These are phyloP conservation scores for Pichia sp. DNA, from an alignment of 1,139 yeast genomes.

Conservation along the genomic window DNA sequence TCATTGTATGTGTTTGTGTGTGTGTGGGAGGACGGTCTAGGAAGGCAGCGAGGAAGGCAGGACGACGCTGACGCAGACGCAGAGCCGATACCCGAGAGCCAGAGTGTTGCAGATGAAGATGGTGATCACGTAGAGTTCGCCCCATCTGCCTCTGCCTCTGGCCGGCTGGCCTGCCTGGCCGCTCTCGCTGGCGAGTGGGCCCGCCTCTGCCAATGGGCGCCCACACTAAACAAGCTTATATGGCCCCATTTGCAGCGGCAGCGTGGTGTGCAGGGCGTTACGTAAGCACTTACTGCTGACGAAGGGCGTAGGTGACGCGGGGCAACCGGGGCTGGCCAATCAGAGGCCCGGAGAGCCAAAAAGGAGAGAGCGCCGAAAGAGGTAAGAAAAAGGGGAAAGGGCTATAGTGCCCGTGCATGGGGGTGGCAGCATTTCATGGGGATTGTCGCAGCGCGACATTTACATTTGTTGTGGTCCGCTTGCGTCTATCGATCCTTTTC, in stretches of 20 bases:
- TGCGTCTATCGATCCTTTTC: background rate
- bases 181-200: background rate
- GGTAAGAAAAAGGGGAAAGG: background rate
- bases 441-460: background rate
- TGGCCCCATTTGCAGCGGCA: background rate
- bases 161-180: background rate
- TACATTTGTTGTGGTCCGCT: background rate
- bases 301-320: background rate
- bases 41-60: background rate
- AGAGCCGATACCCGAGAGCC: background rate
- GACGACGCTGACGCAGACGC: background rate
- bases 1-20: slow-evolving; percentile 36
- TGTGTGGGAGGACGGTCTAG: background rate
- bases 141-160: background rate
- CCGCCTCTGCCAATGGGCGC: background rate
- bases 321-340: background rate
- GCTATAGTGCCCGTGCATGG: background rate
- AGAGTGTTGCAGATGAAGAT: background rate
- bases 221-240: background rate
- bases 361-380: background rate
- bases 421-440: background rate
- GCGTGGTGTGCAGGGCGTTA: background rate
- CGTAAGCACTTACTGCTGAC: background rate
- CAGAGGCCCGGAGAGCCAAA: background rate
- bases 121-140: background rate